Evolutionary conservation across 2,329 filamentous ascomycete species (phyloP).

Genomic region (Polychaeton citri): DNA sequence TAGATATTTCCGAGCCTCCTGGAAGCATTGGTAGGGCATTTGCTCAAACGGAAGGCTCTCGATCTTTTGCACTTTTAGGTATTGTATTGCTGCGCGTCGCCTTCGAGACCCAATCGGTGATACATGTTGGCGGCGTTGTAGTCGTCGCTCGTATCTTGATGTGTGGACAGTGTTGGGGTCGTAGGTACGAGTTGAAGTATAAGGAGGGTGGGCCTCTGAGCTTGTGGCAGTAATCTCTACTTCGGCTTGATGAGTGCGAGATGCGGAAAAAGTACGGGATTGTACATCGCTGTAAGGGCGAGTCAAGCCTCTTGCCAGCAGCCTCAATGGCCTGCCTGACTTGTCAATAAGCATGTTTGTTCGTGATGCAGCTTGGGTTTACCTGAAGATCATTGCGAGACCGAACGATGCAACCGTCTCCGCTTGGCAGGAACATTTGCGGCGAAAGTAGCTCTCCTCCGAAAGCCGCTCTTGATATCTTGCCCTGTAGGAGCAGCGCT

Average conservation of each 20-base stretch:
- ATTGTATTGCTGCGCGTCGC: constrained; percentile 43
- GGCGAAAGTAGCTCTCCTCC: background rate
- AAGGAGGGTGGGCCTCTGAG: background rate
- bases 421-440: constrained; percentile 1
- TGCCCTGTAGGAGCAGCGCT: background rate
- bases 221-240: background rate
- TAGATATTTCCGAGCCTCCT: constrained; percentile 80
- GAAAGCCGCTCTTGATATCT: background rate
- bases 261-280: background rate
- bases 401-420: too few relatives aligned
- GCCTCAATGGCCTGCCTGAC: background rate
- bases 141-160: constrained; percentile 49
- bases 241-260: background rate
- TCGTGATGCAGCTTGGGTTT: too few relatives aligned
- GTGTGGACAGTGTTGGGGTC: constrained; percentile 58
- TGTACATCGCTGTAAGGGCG: background rate
- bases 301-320: background rate
- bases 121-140: constrained; percentile 39
- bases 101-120: constrained; percentile 71
- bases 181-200: background rate
- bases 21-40: constrained; percentile 93
- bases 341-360: background rate
- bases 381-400: too few relatives aligned
- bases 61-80: constrained; percentile 22
- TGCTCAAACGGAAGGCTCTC: constrained; percentile 73